Evolutionary conservation across 768 basidiomycete species (phyloP), one percentile per base, ranked within the genome.

Genomic region (Tricholoma flavovirens): DNA sequence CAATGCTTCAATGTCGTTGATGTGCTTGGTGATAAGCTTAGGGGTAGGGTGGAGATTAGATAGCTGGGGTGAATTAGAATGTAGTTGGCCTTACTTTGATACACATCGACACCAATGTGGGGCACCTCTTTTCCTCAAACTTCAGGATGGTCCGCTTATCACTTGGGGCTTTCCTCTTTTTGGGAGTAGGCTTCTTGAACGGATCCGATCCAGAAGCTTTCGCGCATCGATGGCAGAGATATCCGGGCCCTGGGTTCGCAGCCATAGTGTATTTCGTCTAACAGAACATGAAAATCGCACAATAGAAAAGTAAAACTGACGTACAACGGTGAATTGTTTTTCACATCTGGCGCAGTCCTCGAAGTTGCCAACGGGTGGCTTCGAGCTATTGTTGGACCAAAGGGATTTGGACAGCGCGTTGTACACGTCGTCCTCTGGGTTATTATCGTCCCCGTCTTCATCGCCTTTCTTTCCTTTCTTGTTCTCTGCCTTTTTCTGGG

Each of bases 241-340:
- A 93, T 1, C 92, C 93, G 0, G 83, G 82, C 0, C 83, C 83
- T 0, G 83, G 78, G 43, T 80, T 79, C 6, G 84, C 83, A 5
- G 90, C 81, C 60, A 90, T 73, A 0, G 95, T 97, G 65, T 96
- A 98, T 64, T 83, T 87, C 1, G 90, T 94, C 93, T 95, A 17
- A 60, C 2, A 32, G 5, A 33, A 45, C 32, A 48, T 49, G n/a
- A 53, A 11, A 24, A 42, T 19, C n/a, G 33, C 15, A 21, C 32
- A 7, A 49, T 7, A 6, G 10, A 50, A 5, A 56, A 32, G 51
- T 12, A 33, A 32, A 29, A 29, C 5, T 26, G 14, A 79, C 85
- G 56, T 69, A 97, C 96, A 65, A 95, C 89, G 14, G 91, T 92
- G 67, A 96, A 97, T 61, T 87, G 83, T 56, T 88, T 86, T 51